Conservation (phyloP, 345 rosid genomes). For the Cardamine chenopodiifolia region DNA sequence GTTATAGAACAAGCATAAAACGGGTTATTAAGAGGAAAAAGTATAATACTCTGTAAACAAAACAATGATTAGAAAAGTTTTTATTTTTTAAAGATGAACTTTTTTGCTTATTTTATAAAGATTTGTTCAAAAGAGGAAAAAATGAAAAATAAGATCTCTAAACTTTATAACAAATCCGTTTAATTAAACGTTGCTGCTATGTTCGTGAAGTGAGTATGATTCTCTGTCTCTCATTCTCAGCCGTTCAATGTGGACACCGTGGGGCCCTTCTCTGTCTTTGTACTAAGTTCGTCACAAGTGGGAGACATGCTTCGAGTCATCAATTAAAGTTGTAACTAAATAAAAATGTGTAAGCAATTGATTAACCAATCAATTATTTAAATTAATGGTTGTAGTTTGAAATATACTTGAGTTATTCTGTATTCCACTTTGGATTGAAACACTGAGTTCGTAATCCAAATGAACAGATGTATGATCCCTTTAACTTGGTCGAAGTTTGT, state of each 20-base stretch:
- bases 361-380: not conserved
- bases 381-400: constrained; percentile 8
- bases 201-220: constrained; percentile 21
- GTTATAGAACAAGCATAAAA: not conserved
- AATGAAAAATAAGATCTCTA: not conserved
- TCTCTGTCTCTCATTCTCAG: constrained; percentile 26
- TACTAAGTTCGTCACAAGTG: constrained; percentile 42
- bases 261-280: constrained; percentile 15
- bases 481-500: not conserved
- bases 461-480: constrained; percentile 18
- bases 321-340: not conserved
- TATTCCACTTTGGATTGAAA: constrained; percentile 18
- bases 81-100: not conserved
- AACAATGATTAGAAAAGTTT: not conserved
- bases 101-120: not conserved
- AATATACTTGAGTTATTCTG: constrained; percentile 19
- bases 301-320: constrained; percentile 30
- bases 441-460: constrained; percentile 17
- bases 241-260: constrained; percentile 34
- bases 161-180: constrained; percentile 1
- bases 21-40: not conserved
- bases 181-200: not conserved
- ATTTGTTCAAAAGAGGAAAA: not conserved
- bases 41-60: not conserved
- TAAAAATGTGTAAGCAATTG: not conserved